phyloP scores from a whole-genome alignment of 164 flowering plant genomes.

The Vitis vinifera region DNA sequence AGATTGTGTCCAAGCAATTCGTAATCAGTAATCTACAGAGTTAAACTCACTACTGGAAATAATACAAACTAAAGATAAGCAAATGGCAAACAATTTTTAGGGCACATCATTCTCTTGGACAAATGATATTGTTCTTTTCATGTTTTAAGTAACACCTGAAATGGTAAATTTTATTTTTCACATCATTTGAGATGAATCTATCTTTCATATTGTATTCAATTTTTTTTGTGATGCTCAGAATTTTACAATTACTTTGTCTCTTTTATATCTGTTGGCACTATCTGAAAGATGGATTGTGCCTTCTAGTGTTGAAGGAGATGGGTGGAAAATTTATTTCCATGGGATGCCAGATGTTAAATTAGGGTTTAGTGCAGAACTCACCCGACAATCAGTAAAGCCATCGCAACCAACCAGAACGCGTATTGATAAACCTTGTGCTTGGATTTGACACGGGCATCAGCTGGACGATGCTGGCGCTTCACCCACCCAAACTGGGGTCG shows the following conservation, averaged over 20 bases:
- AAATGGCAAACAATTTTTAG: background rate
- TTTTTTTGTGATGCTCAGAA: background rate
- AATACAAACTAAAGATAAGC: too few relatives aligned
- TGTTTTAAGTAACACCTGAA: too few relatives aligned
- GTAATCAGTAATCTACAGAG: too few relatives aligned
- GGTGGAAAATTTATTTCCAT: too few relatives aligned
- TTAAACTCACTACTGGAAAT: too few relatives aligned
- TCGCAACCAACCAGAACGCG: constrained; percentile 41
- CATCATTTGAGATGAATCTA: background rate
- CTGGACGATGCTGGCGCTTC: constrained; percentile 47
- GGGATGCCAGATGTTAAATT: too few relatives aligned
- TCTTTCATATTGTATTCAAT: background rate
- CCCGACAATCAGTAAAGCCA: constrained; percentile 55
- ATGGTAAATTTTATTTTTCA: background rate
- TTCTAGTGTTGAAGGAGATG: background rate
- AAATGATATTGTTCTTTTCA: too few relatives aligned
- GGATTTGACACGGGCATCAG: constrained; percentile 43
- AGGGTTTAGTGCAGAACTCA: constrained; percentile 24
- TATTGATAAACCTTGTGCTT: constrained; percentile 69
- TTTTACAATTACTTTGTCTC: too few relatives aligned
- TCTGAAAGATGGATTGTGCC: background rate
- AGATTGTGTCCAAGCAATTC: background rate
- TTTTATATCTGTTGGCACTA: too few relatives aligned
- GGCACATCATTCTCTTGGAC: background rate
- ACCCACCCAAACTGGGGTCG: constrained; percentile 85